A percentile compares a stretch with the other conserved stretches of the same genome.
These are phyloP conservation scores for Debaryomycetaceae sp. DNA, from an alignment of 1,139 yeast genomes.

Conservation along the genomic window DNA sequence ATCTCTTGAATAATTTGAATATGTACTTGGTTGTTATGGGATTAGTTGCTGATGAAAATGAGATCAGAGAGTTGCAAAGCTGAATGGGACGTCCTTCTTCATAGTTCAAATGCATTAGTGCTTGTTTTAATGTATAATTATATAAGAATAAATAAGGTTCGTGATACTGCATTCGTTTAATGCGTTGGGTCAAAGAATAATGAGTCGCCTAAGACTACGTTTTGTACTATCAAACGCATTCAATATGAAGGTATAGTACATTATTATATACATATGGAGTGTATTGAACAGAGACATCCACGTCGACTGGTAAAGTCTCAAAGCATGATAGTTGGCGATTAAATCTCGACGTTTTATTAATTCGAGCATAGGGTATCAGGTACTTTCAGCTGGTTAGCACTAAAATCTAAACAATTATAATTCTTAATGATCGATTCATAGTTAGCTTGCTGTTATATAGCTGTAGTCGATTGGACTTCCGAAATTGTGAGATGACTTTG, in stretches of 20 bases:
- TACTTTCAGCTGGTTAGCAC: not conserved
- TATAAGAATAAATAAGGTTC: not conserved
- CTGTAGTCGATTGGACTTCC: not conserved
- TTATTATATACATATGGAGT: not conserved
- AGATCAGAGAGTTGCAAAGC: conserved; percentile 48
- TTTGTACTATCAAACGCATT: no score
- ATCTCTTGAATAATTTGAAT: conserved; percentile 77
- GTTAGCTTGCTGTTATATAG: not conserved
- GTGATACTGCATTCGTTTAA: not conserved
- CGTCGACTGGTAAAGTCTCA: not conserved
- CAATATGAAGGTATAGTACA: not conserved
- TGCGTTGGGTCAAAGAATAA: not conserved
- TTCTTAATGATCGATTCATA: not conserved
- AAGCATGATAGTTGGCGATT: no score
- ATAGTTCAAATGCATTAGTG: not conserved
- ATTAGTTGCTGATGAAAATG: conserved; percentile 75
- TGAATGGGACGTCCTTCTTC: not conserved
- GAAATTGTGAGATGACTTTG: not conserved
- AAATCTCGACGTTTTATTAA: no score
- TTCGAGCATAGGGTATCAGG: no score
- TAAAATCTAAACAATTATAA: not conserved
- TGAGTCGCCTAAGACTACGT: no score
- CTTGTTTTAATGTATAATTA: not conserved
- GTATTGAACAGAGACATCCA: not conserved
- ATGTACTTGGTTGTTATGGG: conserved; percentile 97